phyloP scores from a whole-genome alignment of 2,329 filamentous ascomycete species.

The Triangularia verruculosa region DNA sequence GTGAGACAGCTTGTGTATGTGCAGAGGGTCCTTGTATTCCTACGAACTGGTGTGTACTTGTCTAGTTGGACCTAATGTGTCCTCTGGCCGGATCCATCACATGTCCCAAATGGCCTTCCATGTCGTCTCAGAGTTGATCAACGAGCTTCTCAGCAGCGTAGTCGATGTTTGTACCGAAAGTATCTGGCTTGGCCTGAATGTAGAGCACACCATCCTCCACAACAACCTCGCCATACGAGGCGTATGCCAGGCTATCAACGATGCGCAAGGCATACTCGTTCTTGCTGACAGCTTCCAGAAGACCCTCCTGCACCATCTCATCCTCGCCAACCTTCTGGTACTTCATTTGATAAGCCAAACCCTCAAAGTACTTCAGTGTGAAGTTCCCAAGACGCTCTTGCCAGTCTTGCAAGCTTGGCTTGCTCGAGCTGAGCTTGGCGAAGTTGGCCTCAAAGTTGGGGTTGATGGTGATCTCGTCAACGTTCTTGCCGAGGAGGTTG shows the following conservation, averaged over 20 bases:
- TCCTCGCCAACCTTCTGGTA: conserved; percentile 46
- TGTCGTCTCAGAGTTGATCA: conserved; percentile 18
- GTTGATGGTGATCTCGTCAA: conserved; percentile 43
- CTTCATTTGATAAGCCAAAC: conserved; percentile 40
- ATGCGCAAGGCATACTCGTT: conserved; percentile 45
- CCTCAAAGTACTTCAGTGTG: conserved; percentile 44
- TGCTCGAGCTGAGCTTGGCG: conserved; percentile 36
- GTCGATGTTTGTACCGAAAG: conserved; percentile 23
- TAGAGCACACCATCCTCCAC: conserved; percentile 49
- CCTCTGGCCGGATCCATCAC: no score
- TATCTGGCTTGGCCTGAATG: conserved; percentile 38
- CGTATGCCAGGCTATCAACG: conserved; percentile 43
- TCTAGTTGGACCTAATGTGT: neutral
- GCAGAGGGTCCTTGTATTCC: neutral
- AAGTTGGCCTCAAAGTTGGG: conserved; percentile 47
- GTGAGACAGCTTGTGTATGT: neutral
- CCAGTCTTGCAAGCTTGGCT: conserved; percentile 40
- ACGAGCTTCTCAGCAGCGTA: conserved; percentile 23
- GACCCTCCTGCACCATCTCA: conserved; percentile 48
- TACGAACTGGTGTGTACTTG: neutral
- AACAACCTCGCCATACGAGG: conserved; percentile 44
- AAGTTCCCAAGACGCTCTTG: conserved; percentile 42
- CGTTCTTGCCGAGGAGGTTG: conserved; percentile 32
- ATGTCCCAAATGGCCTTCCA: neutral
- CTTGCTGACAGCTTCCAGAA: conserved; percentile 45